Evolutionary conservation across 2,329 filamentous ascomycete species (phyloP), one percentile per base, ranked within the genome.

Genomic region (Pseudogymnoascus sp.): DNA sequence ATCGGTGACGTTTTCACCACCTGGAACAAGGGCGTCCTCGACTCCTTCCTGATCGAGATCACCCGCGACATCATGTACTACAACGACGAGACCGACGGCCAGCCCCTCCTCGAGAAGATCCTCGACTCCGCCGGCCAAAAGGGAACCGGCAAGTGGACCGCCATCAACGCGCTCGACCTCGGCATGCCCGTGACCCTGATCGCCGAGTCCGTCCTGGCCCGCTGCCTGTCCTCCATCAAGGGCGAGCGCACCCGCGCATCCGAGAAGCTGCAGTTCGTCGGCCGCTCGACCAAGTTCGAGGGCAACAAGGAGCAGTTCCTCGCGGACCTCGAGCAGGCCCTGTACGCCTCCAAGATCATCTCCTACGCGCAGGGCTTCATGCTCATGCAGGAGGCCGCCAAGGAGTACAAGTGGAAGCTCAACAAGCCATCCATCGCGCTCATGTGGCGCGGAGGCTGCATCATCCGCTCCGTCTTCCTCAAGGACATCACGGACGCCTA

Each of bases 391-490:
- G 89, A 96, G 90, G 93, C 94, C 71, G 94, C 93, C 78, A 92
- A 89, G 79, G 91, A 97, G 78, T 99, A 95, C 82, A 79, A 80
- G 71, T 99, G 94, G 94, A 97, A 97, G 86, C 89, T 99, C 71
- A 97, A 99, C 89, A 97, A 97, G 89, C 94, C 94, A 69, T 96
- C 95, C 72, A 99, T 99, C 74, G 94, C 94, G 72, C 89, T 99
- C 75, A 99, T 99, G 94, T 99, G 94, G 94, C 91, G 94, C 77
- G 94, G 94, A 81, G 94, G 94, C 72, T 99, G 94, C 86, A 99
- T 99, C 73, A 99, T 99, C 81, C 93, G 94, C 78, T 97, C 94
- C 69, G 94, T 99, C 75, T 99, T 99, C 91, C 83, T 99, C 69
- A 97, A 97, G 88, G 93, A 99, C 78, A 99, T 99, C 81, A 99